A percentile compares a stretch with the other conserved stretches of the same genome.
Evolutionary conservation across 306 rosid species (phyloP).

Genomic region (Castanea mollissima): DNA sequence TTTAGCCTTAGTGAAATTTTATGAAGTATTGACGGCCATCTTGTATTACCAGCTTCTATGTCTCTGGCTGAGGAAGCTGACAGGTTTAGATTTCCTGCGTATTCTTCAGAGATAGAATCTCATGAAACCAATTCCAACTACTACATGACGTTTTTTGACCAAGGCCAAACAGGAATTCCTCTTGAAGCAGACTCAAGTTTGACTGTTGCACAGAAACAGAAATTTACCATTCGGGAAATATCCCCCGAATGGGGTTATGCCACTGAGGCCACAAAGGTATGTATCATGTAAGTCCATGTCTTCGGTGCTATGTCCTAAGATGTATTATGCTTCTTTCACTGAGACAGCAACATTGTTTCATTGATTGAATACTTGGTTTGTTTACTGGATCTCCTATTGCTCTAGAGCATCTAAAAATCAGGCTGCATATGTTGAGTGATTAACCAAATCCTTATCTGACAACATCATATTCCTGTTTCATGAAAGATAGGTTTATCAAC

Average conservation of each 20-base stretch:
- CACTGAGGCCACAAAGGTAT: slow-evolving; percentile 71
- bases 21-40: slow-evolving; percentile 33
- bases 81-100: slow-evolving; percentile 35
- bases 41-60: slow-evolving; percentile 47
- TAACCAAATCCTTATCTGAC: background rate
- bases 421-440: background rate
- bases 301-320: slow-evolving; percentile 15
- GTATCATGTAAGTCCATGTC: slow-evolving; percentile 19
- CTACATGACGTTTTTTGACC: slow-evolving; percentile 37
- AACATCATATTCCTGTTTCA: background rate
- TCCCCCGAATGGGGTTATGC: slow-evolving; percentile 86
- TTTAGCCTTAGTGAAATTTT: slow-evolving; percentile 19
- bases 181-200: slow-evolving; percentile 44
- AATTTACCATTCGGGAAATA: slow-evolving; percentile 66
- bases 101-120: slow-evolving; percentile 36
- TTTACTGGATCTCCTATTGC: background rate
- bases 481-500: too few species aligned
- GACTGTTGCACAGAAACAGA: slow-evolving; percentile 63
- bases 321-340: slow-evolving; percentile 16
- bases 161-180: slow-evolving; percentile 44
- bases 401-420: background rate
- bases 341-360: slow-evolving; percentile 8
- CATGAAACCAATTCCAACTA: slow-evolving; percentile 41
- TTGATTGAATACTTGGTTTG: slow-evolving; percentile 1
- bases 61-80: slow-evolving; percentile 30